Percentiles rank a stretch among this genome's conserved stretches.
phyloP scores from a whole-genome alignment of 352 stramenopile species.

The Globisporangium splendens region DNA sequence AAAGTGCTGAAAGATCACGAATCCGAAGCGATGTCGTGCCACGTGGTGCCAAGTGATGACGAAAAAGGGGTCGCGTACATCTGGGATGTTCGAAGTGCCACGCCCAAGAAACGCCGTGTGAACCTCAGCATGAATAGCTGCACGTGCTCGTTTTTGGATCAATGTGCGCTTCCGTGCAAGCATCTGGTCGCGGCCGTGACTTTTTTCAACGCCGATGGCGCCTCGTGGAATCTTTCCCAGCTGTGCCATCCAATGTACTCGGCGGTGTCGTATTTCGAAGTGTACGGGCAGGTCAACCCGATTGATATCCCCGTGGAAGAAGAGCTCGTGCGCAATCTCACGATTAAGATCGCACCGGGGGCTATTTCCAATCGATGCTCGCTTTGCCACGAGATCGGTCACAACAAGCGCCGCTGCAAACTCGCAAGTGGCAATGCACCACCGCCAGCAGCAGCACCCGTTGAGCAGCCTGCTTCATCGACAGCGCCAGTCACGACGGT shows the following conservation, averaged over 20 bases:
- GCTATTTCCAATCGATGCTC: slow-evolving; percentile 29
- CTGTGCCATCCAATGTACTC: slow-evolving; percentile 33
- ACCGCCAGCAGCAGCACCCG: no score
- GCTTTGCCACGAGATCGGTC: slow-evolving; percentile 36
- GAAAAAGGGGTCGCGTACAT: slow-evolving; percentile 37
- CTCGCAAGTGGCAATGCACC: background rate
- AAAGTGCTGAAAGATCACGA: slow-evolving; percentile 27
- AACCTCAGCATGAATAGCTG: slow-evolving; percentile 28
- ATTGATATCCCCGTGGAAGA: slow-evolving; percentile 41
- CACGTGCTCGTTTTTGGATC: slow-evolving; percentile 32
- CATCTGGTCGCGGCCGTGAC: slow-evolving; percentile 29
- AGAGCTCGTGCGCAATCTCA: slow-evolving; percentile 36
- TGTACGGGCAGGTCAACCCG: slow-evolving; percentile 24
- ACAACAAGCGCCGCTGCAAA: slow-evolving; percentile 42
- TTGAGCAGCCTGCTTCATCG: no score
- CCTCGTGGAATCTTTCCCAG: slow-evolving; percentile 27
- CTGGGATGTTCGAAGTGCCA: slow-evolving; percentile 21
- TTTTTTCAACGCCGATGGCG: slow-evolving; percentile 38
- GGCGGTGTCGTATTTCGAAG: slow-evolving; percentile 23
- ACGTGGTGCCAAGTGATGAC: slow-evolving; percentile 36
- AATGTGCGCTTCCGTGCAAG: slow-evolving; percentile 36
- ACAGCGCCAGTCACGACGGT: background rate
- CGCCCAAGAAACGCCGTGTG: slow-evolving; percentile 37
- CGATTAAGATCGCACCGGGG: slow-evolving; percentile 29
- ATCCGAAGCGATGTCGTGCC: slow-evolving; percentile 28